Conservation (phyloP, 345 rosid species). For the Rhizophora apiculata region DNA sequence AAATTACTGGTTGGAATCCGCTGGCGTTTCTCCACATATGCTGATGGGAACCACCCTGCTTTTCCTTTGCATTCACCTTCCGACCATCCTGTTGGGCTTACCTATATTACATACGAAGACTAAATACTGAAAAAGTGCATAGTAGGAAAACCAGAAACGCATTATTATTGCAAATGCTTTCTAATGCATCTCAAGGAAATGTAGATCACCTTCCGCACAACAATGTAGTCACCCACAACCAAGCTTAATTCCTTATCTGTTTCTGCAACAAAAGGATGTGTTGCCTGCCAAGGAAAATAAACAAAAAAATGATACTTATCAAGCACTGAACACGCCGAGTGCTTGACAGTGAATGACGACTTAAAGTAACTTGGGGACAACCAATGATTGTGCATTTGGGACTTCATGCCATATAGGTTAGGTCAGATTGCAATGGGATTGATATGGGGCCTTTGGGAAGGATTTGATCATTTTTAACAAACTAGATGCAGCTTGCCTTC, state of each 20-base stretch:
- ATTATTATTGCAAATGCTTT: neutral
- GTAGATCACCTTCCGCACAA: constrained; percentile 72
- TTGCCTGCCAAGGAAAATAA: constrained; percentile 44
- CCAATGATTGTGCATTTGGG: too few species aligned
- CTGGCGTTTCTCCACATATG: constrained; percentile 82
- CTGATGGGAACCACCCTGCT: constrained; percentile 96
- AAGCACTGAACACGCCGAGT: too few species aligned
- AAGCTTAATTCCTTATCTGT: constrained; percentile 91
- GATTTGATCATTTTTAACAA: too few species aligned
- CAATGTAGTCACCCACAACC: constrained; percentile 76
- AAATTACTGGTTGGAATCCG: constrained; percentile 58
- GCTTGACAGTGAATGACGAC: too few species aligned
- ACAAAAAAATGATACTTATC: neutral
- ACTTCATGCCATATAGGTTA: too few species aligned
- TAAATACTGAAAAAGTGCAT: constrained; percentile 5
- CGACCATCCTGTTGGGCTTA: constrained; percentile 80
- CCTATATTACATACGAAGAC: constrained; percentile 35
- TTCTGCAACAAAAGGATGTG: constrained; percentile 62
- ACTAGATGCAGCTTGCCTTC: too few species aligned
- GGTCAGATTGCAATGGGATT: too few species aligned
- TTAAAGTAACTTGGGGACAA: too few species aligned
- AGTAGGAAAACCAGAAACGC: neutral
- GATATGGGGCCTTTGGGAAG: too few species aligned
- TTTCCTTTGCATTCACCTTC: constrained; percentile 96
- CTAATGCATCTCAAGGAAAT: constrained; percentile 11